Evolutionary conservation across 768 basidiomycete species (phyloP), one percentile per base, ranked within the genome.

Genomic region (Pleurotus tuber-regium): DNA sequence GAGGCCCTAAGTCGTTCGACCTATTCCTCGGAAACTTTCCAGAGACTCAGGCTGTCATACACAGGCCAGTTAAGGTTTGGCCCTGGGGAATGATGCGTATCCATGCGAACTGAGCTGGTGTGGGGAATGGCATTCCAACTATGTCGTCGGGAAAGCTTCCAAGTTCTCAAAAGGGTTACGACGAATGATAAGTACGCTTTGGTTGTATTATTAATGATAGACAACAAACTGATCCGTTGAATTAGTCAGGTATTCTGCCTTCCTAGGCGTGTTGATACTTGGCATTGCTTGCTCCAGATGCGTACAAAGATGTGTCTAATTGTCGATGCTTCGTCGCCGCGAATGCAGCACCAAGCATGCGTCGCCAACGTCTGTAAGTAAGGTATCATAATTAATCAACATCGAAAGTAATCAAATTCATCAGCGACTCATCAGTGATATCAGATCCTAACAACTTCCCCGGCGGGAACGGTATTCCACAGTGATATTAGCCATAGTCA

Each of bases 61-160:
- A 11, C 36, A 38, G 36, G 36, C 5, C 36, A 18, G 19, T 38
- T 28, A 43, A 26, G 19, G 43, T 28, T 28, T 18, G 16, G 23
- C 43, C 43, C 43, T 43, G 43, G 43, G 26, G 43, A 14, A 28
- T 43, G 19, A 25, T 25, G 23, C 9, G 43, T 43, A 43, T 43
- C 43, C 26, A 43, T 24, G 43, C 14, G 24, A 30, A 28, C 19
- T 30, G 43, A 24, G 43, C 14, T n/a, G 7, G 43, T 25, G 23
- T 14, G 21, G 43, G 43, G 43, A 28, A 43, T 10, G 19, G 12
- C 14, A 38, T 8, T 31, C 19, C 18, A 23, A 12, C 23, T 23
- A 19, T 9, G 40, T 24, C 18, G 7, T 19, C 23, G 14, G 26
- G 12, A 10, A 14, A 43, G 36, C 36, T 38, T 7, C n/a, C 36